Percentiles rank a stretch among this genome's conserved stretches.
Evolutionary conservation across 345 rosid genomes (phyloP).

Genomic region (Arabis hirsuta): DNA sequence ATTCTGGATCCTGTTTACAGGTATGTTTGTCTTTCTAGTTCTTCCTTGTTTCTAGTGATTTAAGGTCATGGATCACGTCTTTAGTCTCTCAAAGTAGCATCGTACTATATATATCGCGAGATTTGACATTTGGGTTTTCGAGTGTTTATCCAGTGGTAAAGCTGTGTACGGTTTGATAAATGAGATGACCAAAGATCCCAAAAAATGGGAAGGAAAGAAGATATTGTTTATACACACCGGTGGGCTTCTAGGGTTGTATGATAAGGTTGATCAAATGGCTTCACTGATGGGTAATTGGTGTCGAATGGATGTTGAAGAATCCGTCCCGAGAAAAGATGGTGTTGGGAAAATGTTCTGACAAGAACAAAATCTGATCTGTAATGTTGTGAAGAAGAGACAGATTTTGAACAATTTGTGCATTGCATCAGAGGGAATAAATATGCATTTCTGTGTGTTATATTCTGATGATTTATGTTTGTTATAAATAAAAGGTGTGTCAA

Average conservation of each 20-base stretch:
- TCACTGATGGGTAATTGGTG: slow-evolving; percentile 66
- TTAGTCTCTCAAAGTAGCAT: not conserved
- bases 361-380: slow-evolving; percentile 24
- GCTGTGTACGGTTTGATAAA: slow-evolving; percentile 78
- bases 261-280: slow-evolving; percentile 79
- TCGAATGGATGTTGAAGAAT: slow-evolving; percentile 77
- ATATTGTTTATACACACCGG: slow-evolving; percentile 86
- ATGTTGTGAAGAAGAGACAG: slow-evolving; percentile 10
- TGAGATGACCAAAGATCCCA: slow-evolving; percentile 77
- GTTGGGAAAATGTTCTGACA: slow-evolving; percentile 79
- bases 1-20: slow-evolving; percentile 95
- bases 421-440: slow-evolving; percentile 19
- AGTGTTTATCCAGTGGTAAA: slow-evolving; percentile 64
- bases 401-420: slow-evolving; percentile 24
- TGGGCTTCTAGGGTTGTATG: slow-evolving; percentile 79
- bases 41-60: not conserved
- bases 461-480: slow-evolving; percentile 5
- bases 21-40: slow-evolving; percentile 41
- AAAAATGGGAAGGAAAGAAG: slow-evolving; percentile 80
- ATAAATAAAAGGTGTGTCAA: slow-evolving; percentile 7
- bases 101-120: not conserved
- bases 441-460: slow-evolving; percentile 9
- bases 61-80: not conserved
- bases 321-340: slow-evolving; percentile 72
- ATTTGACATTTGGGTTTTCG: slow-evolving; percentile 18